Percentiles rank a stretch among this genome's conserved stretches.
Conservation (phyloP, 2,329 filamentous ascomycete genomes). For the Penicillium sp. region DNA sequence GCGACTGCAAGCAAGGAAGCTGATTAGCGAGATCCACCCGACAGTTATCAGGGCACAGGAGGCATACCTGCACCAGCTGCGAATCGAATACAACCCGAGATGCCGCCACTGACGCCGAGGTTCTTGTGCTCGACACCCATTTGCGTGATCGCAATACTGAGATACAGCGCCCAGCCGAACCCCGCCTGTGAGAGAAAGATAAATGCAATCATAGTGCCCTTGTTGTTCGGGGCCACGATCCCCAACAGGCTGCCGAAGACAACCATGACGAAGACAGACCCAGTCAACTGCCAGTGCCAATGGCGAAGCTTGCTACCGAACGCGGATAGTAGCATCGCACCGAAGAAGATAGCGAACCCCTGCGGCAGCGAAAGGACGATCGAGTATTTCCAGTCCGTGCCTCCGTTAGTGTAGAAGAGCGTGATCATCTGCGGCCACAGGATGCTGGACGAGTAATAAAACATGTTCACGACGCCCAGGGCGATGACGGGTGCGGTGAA, state of each 20-base stretch:
- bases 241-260: conserved; percentile 53
- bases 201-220: conserved; percentile 54
- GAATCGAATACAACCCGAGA: conserved; percentile 29
- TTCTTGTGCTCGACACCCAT: conserved; percentile 57
- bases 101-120: conserved; percentile 51
- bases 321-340: conserved; percentile 47
- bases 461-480: conserved; percentile 56
- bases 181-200: conserved; percentile 50
- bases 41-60: too few relatives aligned
- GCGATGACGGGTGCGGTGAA: conserved; percentile 31
- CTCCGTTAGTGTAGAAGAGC: conserved; percentile 46
- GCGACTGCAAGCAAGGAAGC: too few relatives aligned
- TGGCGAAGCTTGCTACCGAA: conserved; percentile 51
- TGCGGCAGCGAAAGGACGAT: conserved; percentile 50
- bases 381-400: conserved; percentile 39
- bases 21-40: too few relatives aligned
- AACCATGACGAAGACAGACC: conserved; percentile 53
- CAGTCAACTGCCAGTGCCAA: conserved; percentile 55
- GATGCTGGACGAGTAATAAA: conserved; percentile 54
- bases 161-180: conserved; percentile 52
- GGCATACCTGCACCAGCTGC: neutral
- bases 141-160: conserved; percentile 56
- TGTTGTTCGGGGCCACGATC: conserved; percentile 49
- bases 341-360: conserved; percentile 30
- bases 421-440: conserved; percentile 55